Evolutionary conservation across 345 rosid genomes (phyloP), one percentile per base, ranked within the genome.

Genomic region (Euphorbia pulcherrima): DNA sequence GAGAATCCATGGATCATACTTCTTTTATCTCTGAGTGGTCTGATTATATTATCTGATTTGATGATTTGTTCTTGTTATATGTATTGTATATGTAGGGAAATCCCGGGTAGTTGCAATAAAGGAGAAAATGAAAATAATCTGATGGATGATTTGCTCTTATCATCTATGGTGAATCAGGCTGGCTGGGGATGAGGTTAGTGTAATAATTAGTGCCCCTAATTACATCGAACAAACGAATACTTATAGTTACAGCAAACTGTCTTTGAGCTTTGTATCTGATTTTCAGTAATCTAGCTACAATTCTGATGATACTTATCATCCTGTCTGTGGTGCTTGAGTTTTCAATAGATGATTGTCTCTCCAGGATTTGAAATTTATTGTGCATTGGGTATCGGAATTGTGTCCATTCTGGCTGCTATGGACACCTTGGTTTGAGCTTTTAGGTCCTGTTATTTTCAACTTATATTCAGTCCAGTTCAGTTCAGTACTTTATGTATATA

Each of bases 1-100:
- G 96, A 70, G 97, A 94, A 72, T 85, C 96, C 21, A 94, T 94
- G 99, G 97, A 94, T 83, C 99, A 94, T 41, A 94, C 97, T 60
- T 94, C 96, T 0, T 92, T 90, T 73, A 90, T 92, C 63, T 74
- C 90, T 0, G 92, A 89, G 47, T 94, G 99, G 97, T 94, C 99
- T 69, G 96, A 89, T 77, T 94, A 94, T 63, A 83, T 81, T 21
- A 85, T 85, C 39, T 85, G 71, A 86, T 40, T 37, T 9, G 23
- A 10, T 47, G 35, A 26, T 35, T 20, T 64, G 55, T 1, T 46
- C 24, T 64, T 6, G 50, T 46, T 26, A 17, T 28, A 6, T 46
- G 63, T 35, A 20, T 40, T 26, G 3, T 16, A 16, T 63, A 9
- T 47, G 16, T 44, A 10, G 50, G 50, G 16, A 44, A 44, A 3